Evolutionary conservation across 164 flowering plant genomes (phyloP).

Genomic region (Paratinospora sagittata): DNA sequence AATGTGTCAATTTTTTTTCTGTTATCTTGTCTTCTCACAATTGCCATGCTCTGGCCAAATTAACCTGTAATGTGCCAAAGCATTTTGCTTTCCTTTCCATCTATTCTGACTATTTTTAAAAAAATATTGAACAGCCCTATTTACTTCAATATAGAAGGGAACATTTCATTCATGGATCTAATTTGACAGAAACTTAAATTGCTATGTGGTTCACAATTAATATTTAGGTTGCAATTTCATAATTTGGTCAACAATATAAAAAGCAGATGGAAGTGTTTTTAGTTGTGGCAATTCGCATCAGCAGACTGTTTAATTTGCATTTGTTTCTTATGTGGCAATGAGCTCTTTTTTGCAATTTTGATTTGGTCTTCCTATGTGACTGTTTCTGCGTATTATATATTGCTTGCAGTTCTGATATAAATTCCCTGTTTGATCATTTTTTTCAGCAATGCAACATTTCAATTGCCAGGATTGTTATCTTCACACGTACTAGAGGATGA

Average conservation of each 20-base stretch:
- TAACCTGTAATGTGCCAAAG: neutral
- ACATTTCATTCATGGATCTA: neutral
- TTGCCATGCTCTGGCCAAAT: neutral
- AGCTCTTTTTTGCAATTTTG: no score
- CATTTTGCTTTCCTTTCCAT: neutral
- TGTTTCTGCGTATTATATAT: neutral
- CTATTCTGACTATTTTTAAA: neutral
- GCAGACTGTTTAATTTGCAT: neutral
- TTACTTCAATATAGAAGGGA: neutral
- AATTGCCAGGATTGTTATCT: conserved; percentile 79
- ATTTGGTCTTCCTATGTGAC: no score
- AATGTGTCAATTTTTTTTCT: neutral
- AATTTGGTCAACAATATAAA: no score
- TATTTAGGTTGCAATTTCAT: no score
- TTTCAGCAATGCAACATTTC: conserved; percentile 88
- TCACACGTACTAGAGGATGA: conserved; percentile 74
- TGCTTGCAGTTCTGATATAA: conserved; percentile 8
- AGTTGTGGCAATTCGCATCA: no score
- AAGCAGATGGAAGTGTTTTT: no score
- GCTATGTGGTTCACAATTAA: neutral
- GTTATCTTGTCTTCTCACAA: neutral
- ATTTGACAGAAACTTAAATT: neutral
- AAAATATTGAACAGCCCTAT: neutral
- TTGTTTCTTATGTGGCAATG: neutral
- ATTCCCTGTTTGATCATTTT: conserved; percentile 5